A percentile compares a stretch with the other conserved stretches of the same genome.
Evolutionary conservation across 352 stramenopile genomes (phyloP).

Genomic region (Hyaloperonospora brassicae): DNA sequence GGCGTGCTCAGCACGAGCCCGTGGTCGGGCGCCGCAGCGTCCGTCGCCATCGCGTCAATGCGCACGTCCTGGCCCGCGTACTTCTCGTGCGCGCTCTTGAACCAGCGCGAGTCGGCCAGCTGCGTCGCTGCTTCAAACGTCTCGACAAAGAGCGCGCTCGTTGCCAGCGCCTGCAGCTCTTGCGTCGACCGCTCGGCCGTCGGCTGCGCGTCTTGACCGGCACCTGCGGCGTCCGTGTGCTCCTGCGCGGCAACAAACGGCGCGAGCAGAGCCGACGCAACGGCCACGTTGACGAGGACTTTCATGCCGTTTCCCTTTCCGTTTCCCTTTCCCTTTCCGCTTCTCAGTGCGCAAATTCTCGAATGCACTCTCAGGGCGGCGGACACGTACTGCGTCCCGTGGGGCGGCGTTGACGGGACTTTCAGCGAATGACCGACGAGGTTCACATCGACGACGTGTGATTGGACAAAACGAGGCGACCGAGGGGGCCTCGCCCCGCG

Average conservation of each 20-base stretch:
- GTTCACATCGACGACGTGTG: not conserved
- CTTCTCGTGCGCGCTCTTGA: conserved; percentile 79
- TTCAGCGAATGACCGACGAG: not conserved
- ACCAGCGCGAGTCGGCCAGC: conserved; percentile 64
- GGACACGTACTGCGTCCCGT: conserved; percentile 4
- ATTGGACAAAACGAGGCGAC: conserved; percentile 11
- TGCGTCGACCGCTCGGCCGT: conserved; percentile 20
- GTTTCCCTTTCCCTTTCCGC: not conserved
- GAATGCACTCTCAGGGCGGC: conserved; percentile 6
- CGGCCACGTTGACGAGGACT: conserved; percentile 31
- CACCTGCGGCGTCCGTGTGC: conserved; percentile 11
- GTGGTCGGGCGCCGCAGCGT: conserved; percentile 45
- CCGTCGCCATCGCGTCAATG: conserved; percentile 55
- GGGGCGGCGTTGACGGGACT: not conserved
- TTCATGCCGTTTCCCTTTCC: conserved; percentile 37
- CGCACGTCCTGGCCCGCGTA: conserved; percentile 65
- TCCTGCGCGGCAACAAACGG: conserved; percentile 13
- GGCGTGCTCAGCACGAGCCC: conserved; percentile 63
- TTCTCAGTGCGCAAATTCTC: conserved; percentile 3
- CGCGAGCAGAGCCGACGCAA: conserved; percentile 41
- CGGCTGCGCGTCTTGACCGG: conserved; percentile 15
- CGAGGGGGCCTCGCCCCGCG: conserved; percentile 10
- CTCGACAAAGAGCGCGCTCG: conserved; percentile 63
- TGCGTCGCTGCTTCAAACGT: conserved; percentile 59
- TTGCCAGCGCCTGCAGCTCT: conserved; percentile 43